Conservation (phyloP, 225 moss, liverwort and hornwort species). For the Takakia lepidozioides region DNA sequence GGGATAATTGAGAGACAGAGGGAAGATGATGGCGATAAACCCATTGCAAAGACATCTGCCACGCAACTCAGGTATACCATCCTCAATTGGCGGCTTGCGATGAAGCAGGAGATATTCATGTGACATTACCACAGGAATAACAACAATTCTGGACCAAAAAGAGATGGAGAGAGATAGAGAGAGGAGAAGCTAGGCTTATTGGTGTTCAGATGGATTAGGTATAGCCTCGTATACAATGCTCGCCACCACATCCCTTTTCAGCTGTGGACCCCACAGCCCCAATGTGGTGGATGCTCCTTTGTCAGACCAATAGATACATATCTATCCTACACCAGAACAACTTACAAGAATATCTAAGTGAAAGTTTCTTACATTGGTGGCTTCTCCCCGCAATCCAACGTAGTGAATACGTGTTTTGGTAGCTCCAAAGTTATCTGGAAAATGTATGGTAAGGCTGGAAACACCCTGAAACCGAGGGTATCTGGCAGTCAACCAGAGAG, state of each 20-base stretch:
- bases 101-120: neutral
- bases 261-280: no score
- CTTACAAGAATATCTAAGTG: neutral
- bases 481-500: slow-evolving; percentile 9
- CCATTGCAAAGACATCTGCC: no score
- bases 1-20: no score
- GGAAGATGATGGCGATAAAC: no score
- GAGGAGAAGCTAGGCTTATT: slow-evolving; percentile 14
- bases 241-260: slow-evolving; percentile 75
- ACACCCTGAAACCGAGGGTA: slow-evolving; percentile 94
- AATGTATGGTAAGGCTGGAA: slow-evolving; percentile 80
- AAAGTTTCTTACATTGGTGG: slow-evolving; percentile 41
- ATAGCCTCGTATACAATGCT: slow-evolving; percentile 84
- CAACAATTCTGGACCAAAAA: neutral
- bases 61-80: slow-evolving; percentile 1
- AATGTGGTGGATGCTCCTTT: no score
- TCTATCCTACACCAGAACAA: neutral
- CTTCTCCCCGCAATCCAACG: slow-evolving; percentile 85
- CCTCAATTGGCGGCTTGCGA: slow-evolving; percentile 1
- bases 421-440: slow-evolving; percentile 69
- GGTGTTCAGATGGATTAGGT: slow-evolving; percentile 82
- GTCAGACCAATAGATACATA: neutral
- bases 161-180: neutral
- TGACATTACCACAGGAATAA: neutral
- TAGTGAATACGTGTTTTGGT: slow-evolving; percentile 55